A percentile compares a stretch with the other conserved stretches of the same genome.
These are phyloP conservation scores for Paraphaeosphaeria minitans DNA, from an alignment of 2,329 filamentous ascomycete genomes.

Conservation along the genomic window DNA sequence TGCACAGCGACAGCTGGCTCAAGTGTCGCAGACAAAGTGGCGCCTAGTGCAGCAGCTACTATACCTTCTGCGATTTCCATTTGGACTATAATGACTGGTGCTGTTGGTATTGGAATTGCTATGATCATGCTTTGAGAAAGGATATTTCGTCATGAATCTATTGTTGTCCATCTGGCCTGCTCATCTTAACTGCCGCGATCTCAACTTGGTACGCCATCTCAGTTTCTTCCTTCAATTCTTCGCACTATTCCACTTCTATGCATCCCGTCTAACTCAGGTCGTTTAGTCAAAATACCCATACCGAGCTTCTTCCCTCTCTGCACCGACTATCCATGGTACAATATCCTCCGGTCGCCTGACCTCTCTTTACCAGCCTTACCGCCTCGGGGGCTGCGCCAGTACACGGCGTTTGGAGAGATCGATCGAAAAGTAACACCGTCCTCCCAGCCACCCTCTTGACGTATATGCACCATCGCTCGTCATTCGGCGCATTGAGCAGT, in stretches of 20 bases:
- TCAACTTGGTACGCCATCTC: neutral
- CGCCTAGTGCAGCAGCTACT: constrained; percentile 43
- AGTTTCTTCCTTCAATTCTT: neutral
- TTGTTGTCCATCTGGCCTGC: neutral
- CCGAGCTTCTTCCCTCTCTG: constrained; percentile 58
- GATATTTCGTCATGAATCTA: neutral
- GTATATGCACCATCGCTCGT: constrained; percentile 59
- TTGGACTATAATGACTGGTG: constrained; percentile 36
- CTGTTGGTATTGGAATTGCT: neutral
- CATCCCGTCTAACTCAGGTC: constrained; percentile 21
- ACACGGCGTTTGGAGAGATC: constrained; percentile 61
- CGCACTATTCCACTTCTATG: constrained; percentile 23
- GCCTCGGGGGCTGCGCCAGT: constrained; percentile 63
- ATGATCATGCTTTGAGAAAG: constrained; percentile 1
- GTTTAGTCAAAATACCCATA: constrained; percentile 35
- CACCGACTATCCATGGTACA: constrained; percentile 63
- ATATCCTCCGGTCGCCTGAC: constrained; percentile 52
- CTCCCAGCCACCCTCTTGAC: constrained; percentile 50
- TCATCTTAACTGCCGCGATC: neutral
- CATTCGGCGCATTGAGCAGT: constrained; percentile 51
- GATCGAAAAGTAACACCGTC: constrained; percentile 62
- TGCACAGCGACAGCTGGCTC: constrained; percentile 43
- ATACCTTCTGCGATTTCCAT: constrained; percentile 33
- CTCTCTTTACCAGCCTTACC: constrained; percentile 54
- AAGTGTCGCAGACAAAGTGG: constrained; percentile 42